A percentile compares a stretch with the other conserved stretches of the same genome.
phyloP scores from a whole-genome alignment of 805 yeast species.

The Candida coleopterorum region DNA sequence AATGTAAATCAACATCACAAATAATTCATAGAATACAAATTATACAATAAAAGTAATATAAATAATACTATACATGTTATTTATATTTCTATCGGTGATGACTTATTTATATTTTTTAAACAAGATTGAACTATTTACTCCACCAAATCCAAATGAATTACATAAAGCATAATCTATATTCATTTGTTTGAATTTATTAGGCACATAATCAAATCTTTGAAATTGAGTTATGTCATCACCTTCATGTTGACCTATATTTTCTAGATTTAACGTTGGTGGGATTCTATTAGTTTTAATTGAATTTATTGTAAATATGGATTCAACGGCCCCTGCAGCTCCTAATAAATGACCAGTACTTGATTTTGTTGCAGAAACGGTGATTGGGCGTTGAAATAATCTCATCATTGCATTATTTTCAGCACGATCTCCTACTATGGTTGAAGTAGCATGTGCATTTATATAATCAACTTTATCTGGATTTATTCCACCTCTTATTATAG shows the following conservation, averaged over 20 bases:
- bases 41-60: too few relatives aligned
- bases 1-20: too few relatives aligned
- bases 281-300: conserved; percentile 52
- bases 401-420: conserved; percentile 80
- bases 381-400: conserved; percentile 34
- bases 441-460: conserved; percentile 95
- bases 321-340: conserved; percentile 97
- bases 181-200: conserved; percentile 36
- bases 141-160: conserved; percentile 97
- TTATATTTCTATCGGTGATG: too few relatives aligned
- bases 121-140: conserved; percentile 78
- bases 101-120: conserved; percentile 33
- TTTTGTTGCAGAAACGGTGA: conserved; percentile 75
- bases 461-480: conserved; percentile 55
- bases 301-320: conserved; percentile 72
- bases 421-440: conserved; percentile 82
- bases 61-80: too few relatives aligned
- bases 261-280: conserved; percentile 82
- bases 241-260: conserved; percentile 44
- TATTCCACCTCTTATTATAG: conserved; percentile 51
- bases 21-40: too few relatives aligned
- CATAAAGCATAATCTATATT: conserved; percentile 59
- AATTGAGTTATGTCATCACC: conserved; percentile 41
- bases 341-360: conserved; percentile 91
- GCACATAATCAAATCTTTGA: conserved; percentile 54